Conservation (phyloP, 306 rosid genomes). For the Vigna hirtella region DNA sequence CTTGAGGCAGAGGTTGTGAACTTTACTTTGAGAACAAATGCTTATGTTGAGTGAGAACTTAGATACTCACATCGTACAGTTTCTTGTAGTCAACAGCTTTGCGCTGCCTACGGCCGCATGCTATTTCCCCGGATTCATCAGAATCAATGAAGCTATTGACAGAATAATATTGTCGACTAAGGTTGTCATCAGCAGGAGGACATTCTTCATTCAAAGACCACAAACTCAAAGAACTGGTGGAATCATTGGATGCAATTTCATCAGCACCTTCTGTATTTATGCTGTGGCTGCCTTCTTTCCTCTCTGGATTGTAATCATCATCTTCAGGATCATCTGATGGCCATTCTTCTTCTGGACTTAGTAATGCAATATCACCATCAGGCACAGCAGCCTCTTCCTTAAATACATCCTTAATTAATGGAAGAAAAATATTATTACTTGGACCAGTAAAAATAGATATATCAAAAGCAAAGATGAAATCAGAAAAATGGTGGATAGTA, state of each 20-base stretch:
- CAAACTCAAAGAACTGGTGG: slow-evolving; percentile 57
- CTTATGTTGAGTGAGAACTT: slow-evolving; percentile 7
- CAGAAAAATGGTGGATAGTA: slow-evolving; percentile 6
- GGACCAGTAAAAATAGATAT: neutral
- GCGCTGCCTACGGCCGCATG: slow-evolving; percentile 72
- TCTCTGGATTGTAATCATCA: slow-evolving; percentile 84
- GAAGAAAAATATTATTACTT: slow-evolving; percentile 26
- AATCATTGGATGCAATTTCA: slow-evolving; percentile 53
- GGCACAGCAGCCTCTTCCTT: slow-evolving; percentile 87
- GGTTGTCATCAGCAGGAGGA: slow-evolving; percentile 41
- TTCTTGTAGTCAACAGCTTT: slow-evolving; percentile 80
- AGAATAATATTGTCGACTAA: slow-evolving; percentile 48
- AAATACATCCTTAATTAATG: slow-evolving; percentile 70
- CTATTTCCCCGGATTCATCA: slow-evolving; percentile 65
- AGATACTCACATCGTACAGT: slow-evolving; percentile 72
- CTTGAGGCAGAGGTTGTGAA: slow-evolving; percentile 20
- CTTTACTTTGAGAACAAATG: slow-evolving; percentile 2
- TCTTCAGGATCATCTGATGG: slow-evolving; percentile 96
- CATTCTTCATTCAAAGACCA: slow-evolving; percentile 59
- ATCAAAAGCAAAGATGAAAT: neutral
- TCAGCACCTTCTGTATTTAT: slow-evolving; percentile 53
- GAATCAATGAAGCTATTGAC: slow-evolving; percentile 59
- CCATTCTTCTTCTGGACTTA: slow-evolving; percentile 79
- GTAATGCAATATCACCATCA: slow-evolving; percentile 56
- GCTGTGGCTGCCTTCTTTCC: slow-evolving; percentile 57